Conservation (phyloP, 2,329 filamentous ascomycete species). For the Penicillium janthinellum region DNA sequence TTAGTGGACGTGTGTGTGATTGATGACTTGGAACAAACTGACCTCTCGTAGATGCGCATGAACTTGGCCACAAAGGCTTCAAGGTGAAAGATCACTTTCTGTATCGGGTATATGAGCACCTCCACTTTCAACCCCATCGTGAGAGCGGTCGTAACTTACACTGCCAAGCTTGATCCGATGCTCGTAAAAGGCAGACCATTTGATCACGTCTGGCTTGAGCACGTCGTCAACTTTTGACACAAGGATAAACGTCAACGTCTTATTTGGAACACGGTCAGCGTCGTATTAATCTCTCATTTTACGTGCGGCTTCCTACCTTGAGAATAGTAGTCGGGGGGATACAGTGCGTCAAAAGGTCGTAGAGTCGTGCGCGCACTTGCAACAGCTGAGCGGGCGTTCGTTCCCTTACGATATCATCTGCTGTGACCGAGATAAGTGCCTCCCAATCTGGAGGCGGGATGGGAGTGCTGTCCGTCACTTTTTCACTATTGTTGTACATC, state of each 20-base stretch:
- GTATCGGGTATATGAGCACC: constrained; percentile 13
- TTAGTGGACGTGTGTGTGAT: constrained; percentile 30
- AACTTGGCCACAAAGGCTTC: constrained; percentile 99
- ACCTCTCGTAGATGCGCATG: constrained; percentile 94
- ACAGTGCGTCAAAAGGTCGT: constrained; percentile 94
- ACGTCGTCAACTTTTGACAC: constrained; percentile 84
- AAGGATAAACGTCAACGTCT: constrained; percentile 89
- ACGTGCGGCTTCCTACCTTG: constrained; percentile 55
- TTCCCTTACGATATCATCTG: constrained; percentile 91
- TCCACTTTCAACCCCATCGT: neutral
- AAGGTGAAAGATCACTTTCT: constrained; percentile 95
- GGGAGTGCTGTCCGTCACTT: constrained; percentile 79
- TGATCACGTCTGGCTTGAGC: constrained; percentile 87
- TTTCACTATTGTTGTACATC: constrained; percentile 64
- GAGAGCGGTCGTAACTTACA: constrained; percentile 38
- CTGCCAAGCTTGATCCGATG: constrained; percentile 87
- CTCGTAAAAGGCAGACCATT: constrained; percentile 97
- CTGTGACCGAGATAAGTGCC: constrained; percentile 81
- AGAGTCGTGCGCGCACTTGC: constrained; percentile 88
- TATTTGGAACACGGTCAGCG: neutral
- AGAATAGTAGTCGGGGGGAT: constrained; percentile 93
- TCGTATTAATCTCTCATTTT: too few relatives aligned
- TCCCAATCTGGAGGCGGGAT: constrained; percentile 98
- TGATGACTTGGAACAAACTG: constrained; percentile 35
- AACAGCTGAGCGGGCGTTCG: constrained; percentile 88